These are phyloP conservation scores for Phaseolus coccineus DNA, from an alignment of 331 rosid species.

Conservation along the genomic window DNA sequence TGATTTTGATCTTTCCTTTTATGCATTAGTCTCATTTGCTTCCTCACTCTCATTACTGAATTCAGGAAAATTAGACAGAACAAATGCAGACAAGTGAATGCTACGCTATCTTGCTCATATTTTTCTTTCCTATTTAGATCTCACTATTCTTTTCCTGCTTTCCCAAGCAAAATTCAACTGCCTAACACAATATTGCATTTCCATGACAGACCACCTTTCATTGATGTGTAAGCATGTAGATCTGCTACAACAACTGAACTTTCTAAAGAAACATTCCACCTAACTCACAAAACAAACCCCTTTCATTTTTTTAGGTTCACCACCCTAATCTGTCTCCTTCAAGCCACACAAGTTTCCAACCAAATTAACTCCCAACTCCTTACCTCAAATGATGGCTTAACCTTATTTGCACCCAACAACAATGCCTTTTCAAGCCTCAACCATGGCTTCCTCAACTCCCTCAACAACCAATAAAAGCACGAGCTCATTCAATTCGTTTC, in stretches of 20 bases:
- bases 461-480: conserved; percentile 70
- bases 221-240: conserved; percentile 41
- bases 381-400: conserved; percentile 64
- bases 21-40: not conserved
- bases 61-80: conserved; percentile 37
- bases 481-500: conserved; percentile 77
- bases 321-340: conserved; percentile 69
- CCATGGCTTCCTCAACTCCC: conserved; percentile 75
- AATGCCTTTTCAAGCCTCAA: conserved; percentile 73
- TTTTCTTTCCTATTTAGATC: conserved; percentile 18
- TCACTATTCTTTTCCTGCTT: conserved; percentile 58
- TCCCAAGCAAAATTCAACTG: conserved; percentile 75
- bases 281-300: conserved; percentile 36
- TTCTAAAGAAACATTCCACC: conserved; percentile 57
- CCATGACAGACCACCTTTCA: conserved; percentile 57
- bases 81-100: conserved; percentile 58
- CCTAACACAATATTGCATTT: conserved; percentile 41
- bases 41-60: conserved; percentile 19
- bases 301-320: conserved; percentile 35
- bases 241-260: conserved; percentile 56
- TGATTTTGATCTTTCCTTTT: not conserved
- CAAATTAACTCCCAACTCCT: conserved; percentile 76
- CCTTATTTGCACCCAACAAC: conserved; percentile 78
- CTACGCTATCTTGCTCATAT: conserved; percentile 47
- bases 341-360: conserved; percentile 67